phyloP scores from a whole-genome alignment of 208 protist species.

The Leishmania major region DNA sequence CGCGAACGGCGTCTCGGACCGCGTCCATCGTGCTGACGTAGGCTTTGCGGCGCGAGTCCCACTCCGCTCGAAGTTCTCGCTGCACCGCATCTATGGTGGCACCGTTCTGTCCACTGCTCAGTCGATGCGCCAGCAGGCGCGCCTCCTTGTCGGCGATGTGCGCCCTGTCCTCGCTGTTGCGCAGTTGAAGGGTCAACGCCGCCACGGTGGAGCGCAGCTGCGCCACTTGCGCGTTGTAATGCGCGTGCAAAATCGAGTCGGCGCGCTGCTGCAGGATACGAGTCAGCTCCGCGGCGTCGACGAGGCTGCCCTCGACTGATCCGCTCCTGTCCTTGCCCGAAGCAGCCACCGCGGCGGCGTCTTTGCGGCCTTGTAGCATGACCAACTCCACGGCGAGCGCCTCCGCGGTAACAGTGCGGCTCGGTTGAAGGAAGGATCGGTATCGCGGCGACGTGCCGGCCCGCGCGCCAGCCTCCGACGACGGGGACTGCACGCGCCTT shows the following conservation, averaged over 20 bases:
- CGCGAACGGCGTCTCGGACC: slow-evolving; percentile 20
- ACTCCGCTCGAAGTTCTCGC: slow-evolving; percentile 11
- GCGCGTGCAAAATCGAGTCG: slow-evolving; percentile 12
- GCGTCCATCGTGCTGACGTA: slow-evolving; percentile 16
- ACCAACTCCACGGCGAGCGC: slow-evolving; percentile 74
- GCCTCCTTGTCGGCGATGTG: slow-evolving; percentile 42
- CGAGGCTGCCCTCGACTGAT: background rate
- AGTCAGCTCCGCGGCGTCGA: slow-evolving; percentile 17
- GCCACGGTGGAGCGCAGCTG: slow-evolving; percentile 35
- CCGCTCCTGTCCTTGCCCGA: background rate
- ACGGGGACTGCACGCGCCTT: slow-evolving; percentile 20
- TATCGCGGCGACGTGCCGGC: slow-evolving; percentile 30
- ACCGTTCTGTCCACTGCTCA: background rate
- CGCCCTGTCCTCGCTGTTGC: slow-evolving; percentile 34
- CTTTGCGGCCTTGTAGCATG: slow-evolving; percentile 30
- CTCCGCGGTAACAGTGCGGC: slow-evolving; percentile 46
- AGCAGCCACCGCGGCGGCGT: background rate
- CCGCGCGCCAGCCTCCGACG: background rate
- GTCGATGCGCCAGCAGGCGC: slow-evolving; percentile 27
- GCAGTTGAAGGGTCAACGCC: slow-evolving; percentile 28
- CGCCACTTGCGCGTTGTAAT: slow-evolving; percentile 26
- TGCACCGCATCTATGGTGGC: background rate
- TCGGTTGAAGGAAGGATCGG: slow-evolving; percentile 42
- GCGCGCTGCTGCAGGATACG: slow-evolving; percentile 20
- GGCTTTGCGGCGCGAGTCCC: slow-evolving; percentile 23